A percentile compares a stretch with the other conserved stretches of the same genome.
Conservation (phyloP, 176 grass and related monocot genomes). For the Panicum miliaceum region DNA sequence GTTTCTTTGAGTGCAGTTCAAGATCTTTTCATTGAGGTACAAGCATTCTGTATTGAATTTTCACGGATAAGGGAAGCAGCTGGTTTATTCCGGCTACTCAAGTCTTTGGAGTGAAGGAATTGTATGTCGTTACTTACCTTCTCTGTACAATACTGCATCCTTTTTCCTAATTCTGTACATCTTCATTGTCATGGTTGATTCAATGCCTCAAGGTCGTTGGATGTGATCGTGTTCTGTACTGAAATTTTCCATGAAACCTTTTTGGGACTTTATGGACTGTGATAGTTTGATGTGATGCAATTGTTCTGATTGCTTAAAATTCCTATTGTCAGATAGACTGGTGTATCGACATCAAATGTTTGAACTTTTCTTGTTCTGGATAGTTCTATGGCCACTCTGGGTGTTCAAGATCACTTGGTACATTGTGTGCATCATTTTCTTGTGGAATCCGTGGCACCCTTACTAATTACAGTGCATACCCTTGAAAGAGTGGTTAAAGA, state of each 20-base stretch:
- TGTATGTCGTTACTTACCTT: conserved; percentile 54
- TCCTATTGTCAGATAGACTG: conserved; percentile 49
- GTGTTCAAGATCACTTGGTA: conserved; percentile 25
- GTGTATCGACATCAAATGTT: conserved; percentile 30
- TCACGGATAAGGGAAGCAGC: conserved; percentile 98
- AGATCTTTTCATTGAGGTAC: conserved; percentile 99
- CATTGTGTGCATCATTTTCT: conserved; percentile 13
- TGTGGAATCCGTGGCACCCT: conserved; percentile 5
- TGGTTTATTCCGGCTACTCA: conserved; percentile 92
- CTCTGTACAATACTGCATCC: conserved; percentile 27
- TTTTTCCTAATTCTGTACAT: conserved; percentile 46
- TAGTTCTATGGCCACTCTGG: conserved; percentile 34
- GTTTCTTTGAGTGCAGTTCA: conserved; percentile 70
- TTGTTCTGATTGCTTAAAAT: conserved; percentile 28
- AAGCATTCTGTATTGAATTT: conserved; percentile 99
- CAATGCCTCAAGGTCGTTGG: conserved; percentile 12
- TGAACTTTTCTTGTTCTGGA: conserved; percentile 44
- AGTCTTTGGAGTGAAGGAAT: conserved; percentile 85
- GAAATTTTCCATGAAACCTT: conserved; percentile 21
- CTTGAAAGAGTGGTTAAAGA: conserved; percentile 26
- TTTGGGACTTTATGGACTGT: conserved; percentile 24
- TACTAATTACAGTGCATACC: background rate
- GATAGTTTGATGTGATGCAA: conserved; percentile 36
- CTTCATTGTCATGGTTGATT: conserved; percentile 29
- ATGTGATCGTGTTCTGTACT: conserved; percentile 21